phyloP scores from a whole-genome alignment of 2,329 filamentous ascomycete genomes.

The Pyricularia grisea region DNA sequence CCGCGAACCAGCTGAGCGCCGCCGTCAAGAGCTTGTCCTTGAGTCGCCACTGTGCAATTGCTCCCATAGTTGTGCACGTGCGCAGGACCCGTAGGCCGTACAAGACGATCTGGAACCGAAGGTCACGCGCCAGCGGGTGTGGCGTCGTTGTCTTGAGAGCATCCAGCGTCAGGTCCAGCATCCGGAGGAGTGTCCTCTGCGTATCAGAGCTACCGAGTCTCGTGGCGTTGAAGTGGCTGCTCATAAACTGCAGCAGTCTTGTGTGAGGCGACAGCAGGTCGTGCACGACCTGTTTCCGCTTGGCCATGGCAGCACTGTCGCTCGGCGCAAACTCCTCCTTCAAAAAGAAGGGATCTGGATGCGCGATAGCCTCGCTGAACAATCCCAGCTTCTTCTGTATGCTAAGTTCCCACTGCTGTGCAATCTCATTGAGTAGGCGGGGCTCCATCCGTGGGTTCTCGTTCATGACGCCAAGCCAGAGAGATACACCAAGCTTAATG shows the following conservation, averaged over 20 bases:
- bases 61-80: slow-evolving; percentile 57
- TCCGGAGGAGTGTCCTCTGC: slow-evolving; percentile 70
- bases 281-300: slow-evolving; percentile 69
- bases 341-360: slow-evolving; percentile 76
- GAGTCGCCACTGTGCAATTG: slow-evolving; percentile 63
- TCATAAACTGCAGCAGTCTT: slow-evolving; percentile 77
- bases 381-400: slow-evolving; percentile 70
- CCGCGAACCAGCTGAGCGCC: slow-evolving; percentile 79
- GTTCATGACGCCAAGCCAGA: slow-evolving; percentile 96
- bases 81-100: slow-evolving; percentile 73
- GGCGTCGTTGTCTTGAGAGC: slow-evolving; percentile 60
- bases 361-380: slow-evolving; percentile 64
- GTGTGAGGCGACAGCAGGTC: slow-evolving; percentile 81
- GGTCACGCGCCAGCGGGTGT: slow-evolving; percentile 82
- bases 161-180: slow-evolving; percentile 71
- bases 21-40: slow-evolving; percentile 86
- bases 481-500: slow-evolving; percentile 86
- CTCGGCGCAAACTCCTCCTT: slow-evolving; percentile 91
- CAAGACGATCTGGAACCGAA: slow-evolving; percentile 81
- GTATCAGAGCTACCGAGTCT: slow-evolving; percentile 76
- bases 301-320: slow-evolving; percentile 65
- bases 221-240: slow-evolving; percentile 89
- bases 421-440: slow-evolving; percentile 76
- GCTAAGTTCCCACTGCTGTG: slow-evolving; percentile 82
- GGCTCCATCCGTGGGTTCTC: slow-evolving; percentile 87